Evolutionary conservation across 2,329 filamentous ascomycete genomes (phyloP).

Genomic region (Arachnomyces sp.): DNA sequence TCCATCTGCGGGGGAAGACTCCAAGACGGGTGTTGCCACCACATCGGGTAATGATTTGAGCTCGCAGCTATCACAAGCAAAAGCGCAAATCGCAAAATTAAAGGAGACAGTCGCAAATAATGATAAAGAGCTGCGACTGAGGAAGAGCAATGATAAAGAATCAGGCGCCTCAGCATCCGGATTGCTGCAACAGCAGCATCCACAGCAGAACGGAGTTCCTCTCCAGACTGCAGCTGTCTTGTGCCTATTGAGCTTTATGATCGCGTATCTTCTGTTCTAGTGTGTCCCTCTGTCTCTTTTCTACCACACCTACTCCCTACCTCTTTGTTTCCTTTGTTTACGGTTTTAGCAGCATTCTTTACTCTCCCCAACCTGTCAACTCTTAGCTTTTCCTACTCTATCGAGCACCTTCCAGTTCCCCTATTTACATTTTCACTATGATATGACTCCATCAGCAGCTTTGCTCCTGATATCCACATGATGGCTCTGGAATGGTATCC

Average conservation of each 20-base stretch:
- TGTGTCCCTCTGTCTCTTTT: too few species aligned
- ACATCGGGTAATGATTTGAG: constrained; percentile 48
- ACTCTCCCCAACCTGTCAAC: too few species aligned
- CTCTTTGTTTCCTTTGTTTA: too few species aligned
- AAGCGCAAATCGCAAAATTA: constrained; percentile 63
- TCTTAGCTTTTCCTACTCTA: too few species aligned
- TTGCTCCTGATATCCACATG: too few species aligned
- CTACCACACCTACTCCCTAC: too few species aligned
- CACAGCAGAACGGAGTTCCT: constrained; percentile 66
- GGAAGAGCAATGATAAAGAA: constrained; percentile 57
- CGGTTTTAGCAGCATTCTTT: too few species aligned
- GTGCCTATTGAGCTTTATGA: constrained; percentile 82
- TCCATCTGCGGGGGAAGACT: constrained; percentile 4
- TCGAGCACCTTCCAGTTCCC: too few species aligned
- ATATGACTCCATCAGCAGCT: too few species aligned
- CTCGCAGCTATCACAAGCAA: constrained; percentile 65
- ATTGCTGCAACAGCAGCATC: constrained; percentile 49
- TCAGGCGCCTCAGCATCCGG: constrained; percentile 43
- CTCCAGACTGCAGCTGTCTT: constrained; percentile 76
- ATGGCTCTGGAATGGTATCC: too few species aligned
- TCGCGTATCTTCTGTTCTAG: constrained; percentile 96
- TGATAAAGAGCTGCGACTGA: constrained; percentile 68
- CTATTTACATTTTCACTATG: too few species aligned
- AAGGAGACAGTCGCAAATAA: constrained; percentile 48
- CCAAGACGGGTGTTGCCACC: not conserved